Conservation (phyloP, 768 basidiomycete genomes). For the Amanita inopinata region DNA sequence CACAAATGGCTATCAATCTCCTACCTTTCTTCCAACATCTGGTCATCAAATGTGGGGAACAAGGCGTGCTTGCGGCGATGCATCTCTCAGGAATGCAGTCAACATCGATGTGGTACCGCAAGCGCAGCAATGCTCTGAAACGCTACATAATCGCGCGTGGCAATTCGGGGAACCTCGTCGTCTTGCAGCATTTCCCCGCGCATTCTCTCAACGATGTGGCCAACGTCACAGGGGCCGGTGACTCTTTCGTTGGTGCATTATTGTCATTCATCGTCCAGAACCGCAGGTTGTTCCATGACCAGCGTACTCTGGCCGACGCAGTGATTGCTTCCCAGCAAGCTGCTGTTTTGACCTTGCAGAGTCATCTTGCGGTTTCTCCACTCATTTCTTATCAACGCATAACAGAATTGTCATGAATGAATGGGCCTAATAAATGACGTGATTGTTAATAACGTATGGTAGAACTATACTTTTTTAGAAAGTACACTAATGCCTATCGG, state of each 20-base stretch:
- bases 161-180: slow-evolving; percentile 35
- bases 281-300: slow-evolving; percentile 36
- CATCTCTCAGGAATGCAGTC: slow-evolving; percentile 30
- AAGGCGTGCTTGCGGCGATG: slow-evolving; percentile 58
- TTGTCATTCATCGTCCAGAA: slow-evolving; percentile 52
- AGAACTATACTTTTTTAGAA: too few relatives aligned
- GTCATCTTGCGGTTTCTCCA: slow-evolving; percentile 57
- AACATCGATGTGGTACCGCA: slow-evolving; percentile 40
- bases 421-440: too few relatives aligned
- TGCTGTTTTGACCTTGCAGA: slow-evolving; percentile 49
- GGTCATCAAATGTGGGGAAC: slow-evolving; percentile 75
- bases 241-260: slow-evolving; percentile 79
- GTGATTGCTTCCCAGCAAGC: slow-evolving; percentile 57
- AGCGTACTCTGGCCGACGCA: slow-evolving; percentile 29
- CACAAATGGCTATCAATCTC: slow-evolving; percentile 73
- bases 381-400: slow-evolving; percentile 28
- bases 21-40: slow-evolving; percentile 81
- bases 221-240: slow-evolving; percentile 89
- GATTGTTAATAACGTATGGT: too few relatives aligned
- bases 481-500: too few relatives aligned
- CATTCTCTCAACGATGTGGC: slow-evolving; percentile 31
- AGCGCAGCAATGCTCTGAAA: slow-evolving; percentile 33
- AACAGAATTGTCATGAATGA: background rate
- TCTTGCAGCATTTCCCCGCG: slow-evolving; percentile 70
- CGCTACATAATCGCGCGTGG: slow-evolving; percentile 47